Evolutionary conservation across 495 filamentous ascomycete species (phyloP), one percentile per base, ranked within the genome.

Genomic region (Aspergillus biplanus): DNA sequence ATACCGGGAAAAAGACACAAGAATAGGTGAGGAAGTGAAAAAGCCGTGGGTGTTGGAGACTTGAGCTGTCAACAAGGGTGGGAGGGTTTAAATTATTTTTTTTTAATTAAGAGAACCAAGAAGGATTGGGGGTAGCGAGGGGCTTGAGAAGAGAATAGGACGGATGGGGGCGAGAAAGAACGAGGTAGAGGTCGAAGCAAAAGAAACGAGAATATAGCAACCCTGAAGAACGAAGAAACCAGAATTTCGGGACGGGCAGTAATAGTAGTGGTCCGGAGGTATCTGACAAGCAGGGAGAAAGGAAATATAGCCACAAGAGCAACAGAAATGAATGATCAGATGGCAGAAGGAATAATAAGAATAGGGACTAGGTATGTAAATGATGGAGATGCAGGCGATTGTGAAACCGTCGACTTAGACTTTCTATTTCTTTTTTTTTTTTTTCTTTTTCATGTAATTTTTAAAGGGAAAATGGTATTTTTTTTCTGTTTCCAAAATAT

Each of bases 381-480:
- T 63, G 53, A 42, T 50, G 58, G 49, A 55, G 61, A 63, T 57
- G 61, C 53, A 63, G 61, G 61, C 44, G 61, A 57, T 50, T 63
- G 55, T 42, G 61, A 57, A 63, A 63, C 53, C 12, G 27, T 54
- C 32, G 7, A 54, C 48, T 27, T 16, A 44, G 39, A 44, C 53
- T 37, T 56, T 39, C 11, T 27, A 13, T 49, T 35, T 21, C 31
- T 31, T 39, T 52, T 53, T 39, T 47, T 46, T 27, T 31, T 52
- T 33, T 42, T 39, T 39, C 15, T 52, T 44, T 59, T 42, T 53
- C 21, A 27, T 27, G 21, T 27, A 27, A 27, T 27, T 53, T 64
- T 34, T 34, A 37, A 61, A 32, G 7, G 18, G 15, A 56, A 18
- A 48, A 9, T 44, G 13, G 21, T 39, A 31, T 35, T 55, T 44